phyloP scores from a whole-genome alignment of 2,329 filamentous ascomycete species.

The Cercospora berteroae region DNA sequence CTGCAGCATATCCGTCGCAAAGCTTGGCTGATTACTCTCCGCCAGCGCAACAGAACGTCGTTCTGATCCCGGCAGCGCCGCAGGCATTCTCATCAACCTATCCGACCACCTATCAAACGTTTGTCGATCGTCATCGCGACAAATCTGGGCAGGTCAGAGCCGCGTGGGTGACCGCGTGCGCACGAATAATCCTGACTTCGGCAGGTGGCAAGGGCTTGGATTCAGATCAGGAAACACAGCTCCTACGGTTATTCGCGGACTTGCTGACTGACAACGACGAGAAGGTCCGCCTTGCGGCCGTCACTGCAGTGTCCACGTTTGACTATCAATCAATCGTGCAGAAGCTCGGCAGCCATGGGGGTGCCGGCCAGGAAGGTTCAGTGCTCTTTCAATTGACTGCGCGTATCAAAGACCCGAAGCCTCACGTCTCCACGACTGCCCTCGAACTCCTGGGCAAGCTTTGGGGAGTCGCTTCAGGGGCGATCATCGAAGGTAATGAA shows the following conservation, averaged over 20 bases:
- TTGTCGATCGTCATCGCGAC: constrained; percentile 81
- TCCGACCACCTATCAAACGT: constrained; percentile 73
- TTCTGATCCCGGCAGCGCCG: constrained; percentile 80
- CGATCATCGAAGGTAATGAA: constrained; percentile 81
- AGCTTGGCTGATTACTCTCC: constrained; percentile 43
- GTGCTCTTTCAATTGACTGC: constrained; percentile 80
- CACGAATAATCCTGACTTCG: constrained; percentile 84
- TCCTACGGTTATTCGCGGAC: constrained; percentile 69
- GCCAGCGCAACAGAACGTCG: constrained; percentile 55
- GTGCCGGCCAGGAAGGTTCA: constrained; percentile 71
- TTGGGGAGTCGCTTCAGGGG: constrained; percentile 89
- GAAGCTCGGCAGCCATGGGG: constrained; percentile 75
- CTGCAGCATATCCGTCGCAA: constrained; percentile 78
- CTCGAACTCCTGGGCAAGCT: constrained; percentile 81
- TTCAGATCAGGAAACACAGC: constrained; percentile 71
- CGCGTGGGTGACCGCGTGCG: constrained; percentile 80
- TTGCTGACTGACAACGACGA: constrained; percentile 88
- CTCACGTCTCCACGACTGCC: constrained; percentile 76
- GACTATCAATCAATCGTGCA: constrained; percentile 75
- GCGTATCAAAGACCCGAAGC: constrained; percentile 81
- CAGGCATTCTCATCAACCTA: constrained; percentile 88
- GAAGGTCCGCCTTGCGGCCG: constrained; percentile 83
- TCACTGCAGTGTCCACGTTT: constrained; percentile 79
- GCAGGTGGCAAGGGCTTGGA: constrained; percentile 87
- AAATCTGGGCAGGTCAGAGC: constrained; percentile 79